Evolutionary conservation across 371 early-diverging fungal species (phyloP).

Genomic region (Mucor piriformis): DNA sequence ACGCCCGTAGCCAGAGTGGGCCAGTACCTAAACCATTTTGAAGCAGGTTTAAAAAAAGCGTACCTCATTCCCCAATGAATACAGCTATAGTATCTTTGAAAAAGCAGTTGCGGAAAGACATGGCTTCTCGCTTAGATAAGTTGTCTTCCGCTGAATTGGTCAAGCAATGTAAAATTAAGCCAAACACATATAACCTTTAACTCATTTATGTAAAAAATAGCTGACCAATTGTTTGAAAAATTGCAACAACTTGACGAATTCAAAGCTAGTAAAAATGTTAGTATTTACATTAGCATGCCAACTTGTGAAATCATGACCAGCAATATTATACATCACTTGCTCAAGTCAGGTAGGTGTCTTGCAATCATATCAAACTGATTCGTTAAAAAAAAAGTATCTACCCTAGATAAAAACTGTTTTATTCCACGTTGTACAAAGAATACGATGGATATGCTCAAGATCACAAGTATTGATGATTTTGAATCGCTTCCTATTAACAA

Average conservation of each 20-base stretch:
- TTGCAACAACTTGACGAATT: constrained; percentile 51
- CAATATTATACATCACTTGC: constrained; percentile 54
- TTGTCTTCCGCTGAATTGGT: constrained; percentile 35
- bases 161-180: constrained; percentile 42
- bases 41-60: too few species aligned
- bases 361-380: too few species aligned
- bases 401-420: constrained; percentile 62
- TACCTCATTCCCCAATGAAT: constrained; percentile 8
- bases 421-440: constrained; percentile 67
- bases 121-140: constrained; percentile 40
- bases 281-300: constrained; percentile 71
- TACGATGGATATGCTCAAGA: constrained; percentile 73
- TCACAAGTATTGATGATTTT: constrained; percentile 63
- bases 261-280: constrained; percentile 52
- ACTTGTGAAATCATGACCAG: constrained; percentile 61
- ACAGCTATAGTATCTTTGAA: constrained; percentile 32
- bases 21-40: too few species aligned
- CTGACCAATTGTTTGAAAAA: constrained; percentile 50
- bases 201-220: constrained; percentile 23
- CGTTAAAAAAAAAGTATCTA: neutral
- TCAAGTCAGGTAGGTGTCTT: constrained; percentile 33
- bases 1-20: too few species aligned
- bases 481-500: constrained; percentile 61
- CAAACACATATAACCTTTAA: neutral
- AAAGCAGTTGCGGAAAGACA: constrained; percentile 55